A percentile compares a stretch with the other conserved stretches of the same genome.
phyloP scores from a whole-genome alignment of 306 rosid genomes.

The Comarum palustre region DNA sequence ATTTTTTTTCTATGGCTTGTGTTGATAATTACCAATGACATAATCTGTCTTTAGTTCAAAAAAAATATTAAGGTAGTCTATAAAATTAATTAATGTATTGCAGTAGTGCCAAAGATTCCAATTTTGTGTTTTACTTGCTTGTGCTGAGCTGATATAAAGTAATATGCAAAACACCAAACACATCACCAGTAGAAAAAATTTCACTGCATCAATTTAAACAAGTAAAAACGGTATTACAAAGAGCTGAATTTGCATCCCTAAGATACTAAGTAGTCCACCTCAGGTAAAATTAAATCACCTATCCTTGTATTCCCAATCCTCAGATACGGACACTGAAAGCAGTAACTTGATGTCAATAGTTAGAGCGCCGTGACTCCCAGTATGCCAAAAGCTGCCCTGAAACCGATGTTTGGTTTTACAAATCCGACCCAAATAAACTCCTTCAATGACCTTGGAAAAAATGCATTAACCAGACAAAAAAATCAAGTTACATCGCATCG shows the following conservation, averaged over 20 bases:
- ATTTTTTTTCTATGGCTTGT: no score
- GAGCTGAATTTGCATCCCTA: conserved; percentile 37
- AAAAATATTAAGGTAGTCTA: no score
- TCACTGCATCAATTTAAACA: conserved; percentile 28
- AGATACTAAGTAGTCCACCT: conserved; percentile 32
- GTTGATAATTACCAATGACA: no score
- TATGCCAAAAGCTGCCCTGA: conserved; percentile 32
- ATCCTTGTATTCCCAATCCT: conserved; percentile 19
- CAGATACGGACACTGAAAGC: conserved; percentile 18
- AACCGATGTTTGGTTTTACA: conserved; percentile 24
- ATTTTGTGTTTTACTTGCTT: background rate
- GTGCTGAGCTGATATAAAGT: background rate
- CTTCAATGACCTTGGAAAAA: conserved; percentile 27
- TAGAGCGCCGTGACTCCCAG: conserved; percentile 28
- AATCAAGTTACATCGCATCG: conserved; percentile 18
- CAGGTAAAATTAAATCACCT: conserved; percentile 22
- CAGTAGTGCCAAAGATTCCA: background rate
- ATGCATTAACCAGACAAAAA: conserved; percentile 13
- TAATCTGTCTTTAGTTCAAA: no score
- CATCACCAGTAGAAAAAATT: background rate
- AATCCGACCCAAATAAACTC: conserved; percentile 36
- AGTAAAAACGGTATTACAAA: conserved; percentile 34
- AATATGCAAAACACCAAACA: background rate
- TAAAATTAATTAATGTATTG: no score
- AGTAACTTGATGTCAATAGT: conserved; percentile 30